Base-by-base conservation (phyloP, 805 yeast genomes). In the Wickerhamomyces silvicola region DNA sequence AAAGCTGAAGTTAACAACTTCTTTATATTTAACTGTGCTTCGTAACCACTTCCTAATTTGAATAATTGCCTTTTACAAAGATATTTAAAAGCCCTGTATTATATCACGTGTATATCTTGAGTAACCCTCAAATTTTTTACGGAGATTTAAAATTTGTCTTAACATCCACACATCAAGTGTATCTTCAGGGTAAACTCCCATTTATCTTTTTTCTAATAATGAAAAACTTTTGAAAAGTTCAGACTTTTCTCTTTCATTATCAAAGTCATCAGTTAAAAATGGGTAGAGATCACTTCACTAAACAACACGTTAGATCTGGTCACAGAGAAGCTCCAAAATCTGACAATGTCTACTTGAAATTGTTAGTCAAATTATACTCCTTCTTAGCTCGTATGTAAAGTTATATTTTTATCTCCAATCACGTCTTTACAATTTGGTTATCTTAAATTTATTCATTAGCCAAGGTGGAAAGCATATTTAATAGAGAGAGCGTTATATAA, bases 261-360 rank as follows among this genome's bases (percentile, higher is more conserved):
- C 11, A 10, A 25, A 14, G 31, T 24, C 36, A 38, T 25, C 25
- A 35, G 40, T 31, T 38, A 32, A 70, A 58, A 62, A 88, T 88
- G 97, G 97, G 96, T 81, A 85, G 81, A 74, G 97, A 92, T 77
- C 95, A 85, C 77, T 76, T 81, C 72, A 67, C 78, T 68, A 92
- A 90, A 73, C 97, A 86, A 75, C 99, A 92, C 81, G 78, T 75
- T 65, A 85, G 87, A 74, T 72, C 81, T 56, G 81, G 94, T 72
- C 95, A 86, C 86, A 87, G 99, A 76, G 73, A 81, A 66, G 97
- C 97, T 72, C 99, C 98, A 75, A 86, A 86, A 79, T 90, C 97
- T 54, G 95, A 92, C 75, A 92, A 92, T 68, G 96, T 88, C 74
- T 92, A 92, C 96, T 78, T 92, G 75, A 83, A 82, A 73, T 73